phyloP scores from a whole-genome alignment of 192 early-diverging fungal species.

The Coemansia sp. region DNA sequence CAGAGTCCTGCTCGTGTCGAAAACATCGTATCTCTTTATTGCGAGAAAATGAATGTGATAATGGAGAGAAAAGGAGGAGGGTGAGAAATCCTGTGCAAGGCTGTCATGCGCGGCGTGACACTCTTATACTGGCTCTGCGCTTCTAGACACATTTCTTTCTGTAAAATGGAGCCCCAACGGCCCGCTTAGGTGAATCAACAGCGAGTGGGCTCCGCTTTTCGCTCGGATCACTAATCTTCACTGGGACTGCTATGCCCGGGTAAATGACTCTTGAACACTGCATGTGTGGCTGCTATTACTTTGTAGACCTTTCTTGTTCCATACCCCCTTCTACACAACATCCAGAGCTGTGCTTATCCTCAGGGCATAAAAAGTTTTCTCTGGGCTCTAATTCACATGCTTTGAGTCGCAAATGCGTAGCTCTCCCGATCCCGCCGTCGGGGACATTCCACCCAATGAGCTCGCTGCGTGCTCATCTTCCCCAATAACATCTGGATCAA shows the following conservation, averaged over 20 bases:
- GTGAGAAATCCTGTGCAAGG: not conserved
- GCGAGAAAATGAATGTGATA: not conserved
- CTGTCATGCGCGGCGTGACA: slow-evolving; percentile 6
- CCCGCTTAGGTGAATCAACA: not conserved
- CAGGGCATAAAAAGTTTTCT: not conserved
- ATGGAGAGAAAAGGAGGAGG: slow-evolving; percentile 5
- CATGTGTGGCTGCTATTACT: no score
- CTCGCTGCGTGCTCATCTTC: not conserved
- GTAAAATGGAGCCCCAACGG: slow-evolving; percentile 1
- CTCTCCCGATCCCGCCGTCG: not conserved
- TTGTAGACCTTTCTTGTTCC: not conserved
- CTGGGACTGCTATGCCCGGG: no score
- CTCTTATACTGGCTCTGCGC: not conserved
- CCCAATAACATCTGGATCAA: slow-evolving; percentile 10
- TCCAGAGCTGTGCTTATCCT: no score
- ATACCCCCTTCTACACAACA: not conserved
- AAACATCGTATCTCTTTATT: slow-evolving; percentile 16
- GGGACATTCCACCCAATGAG: slow-evolving; percentile 4
- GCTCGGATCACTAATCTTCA: no score
- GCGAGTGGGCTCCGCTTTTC: not conserved
- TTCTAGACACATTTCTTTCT: slow-evolving; percentile 9
- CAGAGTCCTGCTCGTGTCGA: slow-evolving; percentile 19
- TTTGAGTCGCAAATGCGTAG: not conserved
- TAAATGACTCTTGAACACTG: no score
- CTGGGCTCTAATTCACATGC: not conserved